Conservation (phyloP, 257 asterid genomes). For the Asclepias syriaca region DNA sequence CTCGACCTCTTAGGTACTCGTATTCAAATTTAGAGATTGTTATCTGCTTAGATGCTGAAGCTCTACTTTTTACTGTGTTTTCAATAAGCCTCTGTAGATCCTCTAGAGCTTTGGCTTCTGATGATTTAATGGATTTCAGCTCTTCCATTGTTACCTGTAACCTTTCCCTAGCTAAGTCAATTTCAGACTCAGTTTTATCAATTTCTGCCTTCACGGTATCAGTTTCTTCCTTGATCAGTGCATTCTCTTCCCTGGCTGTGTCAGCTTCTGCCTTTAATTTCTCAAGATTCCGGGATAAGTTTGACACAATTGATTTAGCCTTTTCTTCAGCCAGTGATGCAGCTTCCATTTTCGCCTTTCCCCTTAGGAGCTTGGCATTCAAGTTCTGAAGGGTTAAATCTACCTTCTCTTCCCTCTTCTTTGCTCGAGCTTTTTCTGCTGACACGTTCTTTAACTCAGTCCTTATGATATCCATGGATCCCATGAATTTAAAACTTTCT, state of each 20-base stretch:
- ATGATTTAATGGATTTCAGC: slow-evolving; percentile 51
- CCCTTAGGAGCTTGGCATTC: slow-evolving; percentile 59
- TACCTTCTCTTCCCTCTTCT: slow-evolving; percentile 48
- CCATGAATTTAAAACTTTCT: slow-evolving; percentile 66
- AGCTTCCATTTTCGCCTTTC: slow-evolving; percentile 60
- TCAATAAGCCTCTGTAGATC: slow-evolving; percentile 47
- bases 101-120: slow-evolving; percentile 61
- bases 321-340: slow-evolving; percentile 52
- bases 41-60: slow-evolving; percentile 47
- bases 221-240: slow-evolving; percentile 42
- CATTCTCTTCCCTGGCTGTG: slow-evolving; percentile 40
- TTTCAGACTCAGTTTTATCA: slow-evolving; percentile 50
- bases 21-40: slow-evolving; percentile 74
- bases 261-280: slow-evolving; percentile 52
- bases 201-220: slow-evolving; percentile 38
- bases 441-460: slow-evolving; percentile 49
- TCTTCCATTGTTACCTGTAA: slow-evolving; percentile 53
- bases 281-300: slow-evolving; percentile 44
- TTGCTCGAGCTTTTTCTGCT: slow-evolving; percentile 42
- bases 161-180: slow-evolving; percentile 49
- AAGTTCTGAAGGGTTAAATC: slow-evolving; percentile 55
- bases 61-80: slow-evolving; percentile 48
- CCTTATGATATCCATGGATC: slow-evolving; percentile 66
- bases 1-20: slow-evolving; percentile 66
- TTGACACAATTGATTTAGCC: slow-evolving; percentile 43